Base-by-base conservation (phyloP, 2,329 filamentous ascomycete genomes). In the Huntiella decipiens region DNA sequence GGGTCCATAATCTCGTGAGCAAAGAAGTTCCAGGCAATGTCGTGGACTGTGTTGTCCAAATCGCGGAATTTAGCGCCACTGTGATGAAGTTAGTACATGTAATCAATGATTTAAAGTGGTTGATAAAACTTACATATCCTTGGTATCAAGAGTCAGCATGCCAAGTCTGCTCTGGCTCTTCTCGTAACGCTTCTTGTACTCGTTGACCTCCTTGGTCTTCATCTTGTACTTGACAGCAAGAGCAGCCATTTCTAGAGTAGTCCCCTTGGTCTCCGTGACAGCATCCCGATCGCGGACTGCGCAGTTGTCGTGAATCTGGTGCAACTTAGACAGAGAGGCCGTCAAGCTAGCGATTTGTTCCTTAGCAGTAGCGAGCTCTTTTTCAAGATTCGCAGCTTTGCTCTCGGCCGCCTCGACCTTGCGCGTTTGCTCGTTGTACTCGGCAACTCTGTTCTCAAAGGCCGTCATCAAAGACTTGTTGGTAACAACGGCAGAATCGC, bases 1-100 rank as follows among this genome's bases (percentile, higher is more conserved):
- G 47, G 34, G 32, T 40, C 40, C 7, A 44, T 31, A 16, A 49
- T 28, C 37, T 49, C 47, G 11, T 38, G 47, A 16, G 22, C 37
- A 16, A 49, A 49, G 31, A 49, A 49, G 47, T 49, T 49, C 44
- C 47, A 46, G 6, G 44, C 47, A 15, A 49, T 40, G n/a, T 49
- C 44, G n/a, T 49, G 47, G 31, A 49, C 45, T 8, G 44, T 49
- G 39, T 46, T 49, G 16, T 49, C 47, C 16, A 49, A 37, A 36
- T 49, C 47, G 32, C 47, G 44, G 47, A 49, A 49, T 43, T 49
- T 49, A 35, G 44, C 39, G 16, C 43, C 44, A 40, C 47, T 49
- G 13, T n/a, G 6, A 13, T 4, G 13, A 31, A 31, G 13, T 10
- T 17, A 22, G 12, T 5, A 15, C 34, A 36, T 17, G 43, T 12